These are phyloP conservation scores for Biscutella laevigata DNA, from an alignment of 441 rosid genomes.

Conservation along the genomic window DNA sequence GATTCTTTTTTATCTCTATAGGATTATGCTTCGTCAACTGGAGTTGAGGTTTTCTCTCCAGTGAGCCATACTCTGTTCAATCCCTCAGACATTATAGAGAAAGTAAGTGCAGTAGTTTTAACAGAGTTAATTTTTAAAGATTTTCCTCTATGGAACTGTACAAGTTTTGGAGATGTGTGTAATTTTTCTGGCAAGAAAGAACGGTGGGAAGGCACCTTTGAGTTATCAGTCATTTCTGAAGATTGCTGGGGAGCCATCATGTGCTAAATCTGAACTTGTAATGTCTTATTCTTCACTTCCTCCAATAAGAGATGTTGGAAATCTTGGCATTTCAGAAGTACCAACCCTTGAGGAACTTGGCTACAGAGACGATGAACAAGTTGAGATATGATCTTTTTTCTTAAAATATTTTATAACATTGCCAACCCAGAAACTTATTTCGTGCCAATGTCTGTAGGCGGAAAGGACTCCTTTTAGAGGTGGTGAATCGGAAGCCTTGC, in stretches of 20 bases:
- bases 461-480: constrained; percentile 72
- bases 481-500: constrained; percentile 78
- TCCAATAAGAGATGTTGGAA: constrained; percentile 56
- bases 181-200: constrained; percentile 30
- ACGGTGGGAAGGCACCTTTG: constrained; percentile 78
- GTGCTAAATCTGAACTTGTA: constrained; percentile 47
- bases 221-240: constrained; percentile 81
- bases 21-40: constrained; percentile 55
- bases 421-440: constrained; percentile 1
- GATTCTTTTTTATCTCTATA: constrained; percentile 20
- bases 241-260: constrained; percentile 76
- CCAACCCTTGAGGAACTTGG: constrained; percentile 74
- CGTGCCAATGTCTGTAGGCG: constrained; percentile 32
- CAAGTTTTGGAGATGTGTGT: not conserved
- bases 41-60: constrained; percentile 75
- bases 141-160: not conserved
- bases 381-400: constrained; percentile 19
- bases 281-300: constrained; percentile 49
- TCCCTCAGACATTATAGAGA: constrained; percentile 57
- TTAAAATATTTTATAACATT: not conserved
- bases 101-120: constrained; percentile 35
- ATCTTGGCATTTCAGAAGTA: constrained; percentile 45
- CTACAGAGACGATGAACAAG: constrained; percentile 44
- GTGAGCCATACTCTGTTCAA: constrained; percentile 85
- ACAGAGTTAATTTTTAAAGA: not conserved